phyloP scores from a whole-genome alignment of 352 stramenopile genomes.

The Phytophthora constricta region DNA sequence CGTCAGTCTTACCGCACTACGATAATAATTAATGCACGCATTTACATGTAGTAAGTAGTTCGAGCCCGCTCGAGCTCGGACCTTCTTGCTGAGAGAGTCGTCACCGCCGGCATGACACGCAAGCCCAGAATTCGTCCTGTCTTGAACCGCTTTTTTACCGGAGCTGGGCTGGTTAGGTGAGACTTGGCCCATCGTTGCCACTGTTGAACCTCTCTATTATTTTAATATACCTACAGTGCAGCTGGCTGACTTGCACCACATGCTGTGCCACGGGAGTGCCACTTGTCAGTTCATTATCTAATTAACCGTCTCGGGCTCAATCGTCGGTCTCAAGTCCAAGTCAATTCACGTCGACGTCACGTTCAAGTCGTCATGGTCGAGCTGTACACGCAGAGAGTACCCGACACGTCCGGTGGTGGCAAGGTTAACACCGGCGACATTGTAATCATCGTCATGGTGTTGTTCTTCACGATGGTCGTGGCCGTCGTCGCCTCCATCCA shows the following conservation, averaged over 20 bases:
- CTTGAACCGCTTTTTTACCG: slow-evolving; percentile 14
- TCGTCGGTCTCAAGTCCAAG: not conserved
- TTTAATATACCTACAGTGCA: no score
- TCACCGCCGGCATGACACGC: slow-evolving; percentile 1
- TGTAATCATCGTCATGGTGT: slow-evolving; percentile 39
- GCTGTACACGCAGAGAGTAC: slow-evolving; percentile 38
- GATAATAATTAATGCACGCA: no score
- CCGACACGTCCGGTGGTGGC: slow-evolving; percentile 34
- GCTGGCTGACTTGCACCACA: slow-evolving; percentile 7
- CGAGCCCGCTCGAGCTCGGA: no score
- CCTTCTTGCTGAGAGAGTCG: no score
- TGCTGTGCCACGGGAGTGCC: slow-evolving; percentile 9
- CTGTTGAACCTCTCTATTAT: slow-evolving; percentile 27
- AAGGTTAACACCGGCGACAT: slow-evolving; percentile 46
- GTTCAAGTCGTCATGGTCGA: slow-evolving; percentile 32
- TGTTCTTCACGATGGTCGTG: slow-evolving; percentile 46
- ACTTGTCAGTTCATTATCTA: slow-evolving; percentile 37
- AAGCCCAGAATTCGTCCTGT: slow-evolving; percentile 26
- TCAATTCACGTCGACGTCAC: not conserved
- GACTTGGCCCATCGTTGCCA: slow-evolving; percentile 31
- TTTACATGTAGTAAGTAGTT: no score
- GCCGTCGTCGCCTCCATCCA: slow-evolving; percentile 44
- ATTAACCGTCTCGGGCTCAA: slow-evolving; percentile 19
- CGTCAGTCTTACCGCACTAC: no score
- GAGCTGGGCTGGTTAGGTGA: slow-evolving; percentile 38